Evolutionary conservation across 2,329 filamentous ascomycete species (phyloP).

Genomic region (Colletotrichum chlorophyti): DNA sequence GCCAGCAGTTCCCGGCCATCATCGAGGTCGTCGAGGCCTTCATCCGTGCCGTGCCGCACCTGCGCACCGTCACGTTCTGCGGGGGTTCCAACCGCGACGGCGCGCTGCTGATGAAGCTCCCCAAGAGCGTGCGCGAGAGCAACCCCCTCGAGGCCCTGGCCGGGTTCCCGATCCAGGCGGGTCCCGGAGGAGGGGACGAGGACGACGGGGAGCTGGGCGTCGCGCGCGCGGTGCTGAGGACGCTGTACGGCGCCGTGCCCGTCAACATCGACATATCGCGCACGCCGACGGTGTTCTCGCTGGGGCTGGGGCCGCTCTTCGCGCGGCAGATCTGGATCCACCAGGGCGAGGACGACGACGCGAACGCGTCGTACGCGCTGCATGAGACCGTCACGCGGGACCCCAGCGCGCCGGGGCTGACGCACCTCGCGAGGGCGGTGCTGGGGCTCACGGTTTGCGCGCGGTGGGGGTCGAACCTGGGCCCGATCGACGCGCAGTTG

Average conservation of each 20-base stretch:
- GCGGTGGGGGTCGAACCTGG: constrained; percentile 72
- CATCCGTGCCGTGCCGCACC: constrained; percentile 70
- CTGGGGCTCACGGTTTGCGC: constrained; percentile 76
- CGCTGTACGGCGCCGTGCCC: constrained; percentile 52
- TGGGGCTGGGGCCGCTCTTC: constrained; percentile 53
- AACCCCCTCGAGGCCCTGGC: constrained; percentile 64
- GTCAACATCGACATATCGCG: constrained; percentile 39
- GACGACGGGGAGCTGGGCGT: constrained; percentile 35
- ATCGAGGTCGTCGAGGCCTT: constrained; percentile 81
- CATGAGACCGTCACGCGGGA: constrained; percentile 74
- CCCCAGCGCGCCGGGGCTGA: constrained; percentile 74
- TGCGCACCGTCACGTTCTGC: constrained; percentile 81
- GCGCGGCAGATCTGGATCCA: constrained; percentile 58
- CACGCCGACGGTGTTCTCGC: constrained; percentile 49
- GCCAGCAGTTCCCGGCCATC: constrained; percentile 84
- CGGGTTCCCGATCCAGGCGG: constrained; percentile 12
- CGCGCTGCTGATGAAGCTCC: constrained; percentile 75
- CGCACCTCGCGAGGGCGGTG: constrained; percentile 73
- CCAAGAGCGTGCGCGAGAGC: constrained; percentile 62
- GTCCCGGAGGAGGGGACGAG: constrained; percentile 19
- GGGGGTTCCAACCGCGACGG: constrained; percentile 89
- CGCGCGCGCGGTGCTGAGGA: constrained; percentile 44
- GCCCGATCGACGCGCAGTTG: constrained; percentile 53
- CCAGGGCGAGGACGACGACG: constrained; percentile 53
- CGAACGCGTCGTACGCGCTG: constrained; percentile 73